A percentile compares a stretch with the other conserved stretches of the same genome.
Conservation (phyloP, 805 yeast genomes). For the Zygoascus bituminiphila region DNA sequence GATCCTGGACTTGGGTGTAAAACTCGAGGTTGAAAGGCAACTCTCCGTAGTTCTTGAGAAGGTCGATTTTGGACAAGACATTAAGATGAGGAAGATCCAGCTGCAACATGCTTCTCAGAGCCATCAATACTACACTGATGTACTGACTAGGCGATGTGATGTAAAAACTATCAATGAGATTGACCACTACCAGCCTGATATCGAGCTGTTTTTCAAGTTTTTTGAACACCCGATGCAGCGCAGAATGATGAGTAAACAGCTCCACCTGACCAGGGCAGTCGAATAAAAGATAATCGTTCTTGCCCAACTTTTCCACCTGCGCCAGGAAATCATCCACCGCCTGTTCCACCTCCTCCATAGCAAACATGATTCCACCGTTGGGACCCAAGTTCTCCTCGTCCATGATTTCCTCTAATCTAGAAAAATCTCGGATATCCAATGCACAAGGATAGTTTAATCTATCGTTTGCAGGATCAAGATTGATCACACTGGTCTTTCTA, state of each 20-base stretch:
- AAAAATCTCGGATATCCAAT: conserved; percentile 68
- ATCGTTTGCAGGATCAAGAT: conserved; percentile 91
- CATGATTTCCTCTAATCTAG: conserved; percentile 74
- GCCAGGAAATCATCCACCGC: conserved; percentile 47
- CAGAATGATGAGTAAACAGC: conserved; percentile 80
- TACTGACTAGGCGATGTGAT: conserved; percentile 85
- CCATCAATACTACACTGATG: conserved; percentile 67
- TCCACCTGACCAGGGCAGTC: conserved; percentile 98
- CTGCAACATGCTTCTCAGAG: conserved; percentile 87
- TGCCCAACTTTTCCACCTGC: conserved; percentile 48
- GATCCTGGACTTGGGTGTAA: conserved; percentile 88
- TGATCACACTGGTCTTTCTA: conserved; percentile 72
- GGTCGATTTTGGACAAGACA: conserved; percentile 85
- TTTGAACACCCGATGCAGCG: conserved; percentile 61
- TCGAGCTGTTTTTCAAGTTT: conserved; percentile 54
- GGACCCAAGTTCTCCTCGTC: conserved; percentile 67
- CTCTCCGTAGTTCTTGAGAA: conserved; percentile 65
- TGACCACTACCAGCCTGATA: conserved; percentile 63
- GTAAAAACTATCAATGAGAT: conserved; percentile 74
- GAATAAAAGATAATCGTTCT: conserved; percentile 59
- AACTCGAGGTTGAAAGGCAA: conserved; percentile 72
- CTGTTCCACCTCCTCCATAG: conserved; percentile 58
- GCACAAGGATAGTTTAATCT: conserved; percentile 59
- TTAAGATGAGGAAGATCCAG: conserved; percentile 88
- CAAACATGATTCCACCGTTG: conserved; percentile 84